Evolutionary conservation across 345 rosid species (phyloP), one percentile per base, ranked within the genome.

Genomic region (Cardiospermum halicacabum): DNA sequence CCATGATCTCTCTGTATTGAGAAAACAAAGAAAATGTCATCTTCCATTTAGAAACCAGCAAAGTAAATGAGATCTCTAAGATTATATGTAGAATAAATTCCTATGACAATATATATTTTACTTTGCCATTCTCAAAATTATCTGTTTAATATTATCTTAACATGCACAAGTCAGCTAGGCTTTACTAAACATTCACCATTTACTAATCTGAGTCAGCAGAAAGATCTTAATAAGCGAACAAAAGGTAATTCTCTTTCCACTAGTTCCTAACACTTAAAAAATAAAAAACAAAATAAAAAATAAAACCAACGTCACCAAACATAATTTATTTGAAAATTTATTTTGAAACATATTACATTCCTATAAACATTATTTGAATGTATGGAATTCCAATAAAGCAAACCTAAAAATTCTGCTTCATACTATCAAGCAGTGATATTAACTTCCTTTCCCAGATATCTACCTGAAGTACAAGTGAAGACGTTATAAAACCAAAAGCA

Each of bases 401-500:
- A 19, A 30, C 54, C 43, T 19, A 36, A 7, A 53, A 27, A 30
- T 64, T 51, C 58, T 10, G 51, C 30, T 36, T 40, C 48, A 28
- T 60, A 68, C 32, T 26, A 22, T 64, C 40, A 27, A 49, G 25
- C 25, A 54, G 25, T 13, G 10, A 65, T 40, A 72, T 45, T 21
- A 42, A 21, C 36, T 27, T 51, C 26, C 58, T 30, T 47, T 47
- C 37, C 51, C 37, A 9, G 34, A n/a, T 19, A 27, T 19, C 60
- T 72, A 91, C 97, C 91, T 91, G 95, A 69, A 91, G 90, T 66
- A 80, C 70, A 68, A 90, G 71, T 10, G 90, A 79, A 31, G 97
- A 90, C 37, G 97, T 90, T 45, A 90, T 90, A 68, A 90, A 90
- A 40, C 95, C 95, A 74, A 90, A 87, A 54, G 92, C 97, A 72